Conservation (phyloP, 2,329 filamentous ascomycete species). For the Fusarium scirpi region DNA sequence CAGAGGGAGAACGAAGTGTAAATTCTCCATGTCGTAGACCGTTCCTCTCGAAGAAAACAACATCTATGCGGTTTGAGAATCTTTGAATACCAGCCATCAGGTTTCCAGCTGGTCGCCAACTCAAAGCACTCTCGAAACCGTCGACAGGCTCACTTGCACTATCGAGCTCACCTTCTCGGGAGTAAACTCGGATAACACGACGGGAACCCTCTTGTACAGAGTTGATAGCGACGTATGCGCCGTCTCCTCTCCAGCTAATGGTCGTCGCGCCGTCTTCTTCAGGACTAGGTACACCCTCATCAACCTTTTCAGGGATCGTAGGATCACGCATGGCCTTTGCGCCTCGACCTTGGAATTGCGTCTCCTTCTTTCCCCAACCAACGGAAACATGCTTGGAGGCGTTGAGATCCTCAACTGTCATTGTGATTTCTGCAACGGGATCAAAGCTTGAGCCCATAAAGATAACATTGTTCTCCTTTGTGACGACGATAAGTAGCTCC, state of each 20-base stretch:
- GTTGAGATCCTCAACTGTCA: conserved; percentile 82
- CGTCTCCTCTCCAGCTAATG: conserved; percentile 95
- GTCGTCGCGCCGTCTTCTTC: conserved; percentile 78
- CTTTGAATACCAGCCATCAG: conserved; percentile 88
- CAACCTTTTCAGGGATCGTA: conserved; percentile 92
- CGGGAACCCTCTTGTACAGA: conserved; percentile 76
- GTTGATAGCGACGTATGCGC: conserved; percentile 89
- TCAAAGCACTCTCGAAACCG: conserved; percentile 85
- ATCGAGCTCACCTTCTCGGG: conserved; percentile 88
- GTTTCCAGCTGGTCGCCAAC: conserved; percentile 93
- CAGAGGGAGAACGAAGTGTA: conserved; percentile 75
- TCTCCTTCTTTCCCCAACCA: conserved; percentile 98
- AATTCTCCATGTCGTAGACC: conserved; percentile 98
- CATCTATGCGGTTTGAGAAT: conserved; percentile 74
- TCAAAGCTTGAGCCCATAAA: conserved; percentile 96
- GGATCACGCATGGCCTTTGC: conserved; percentile 90
- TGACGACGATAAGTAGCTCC: conserved; percentile 86
- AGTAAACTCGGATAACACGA: conserved; percentile 89
- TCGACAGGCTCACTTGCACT: conserved; percentile 96
- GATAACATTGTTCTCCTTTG: conserved; percentile 80
- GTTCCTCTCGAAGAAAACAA: conserved; percentile 97
- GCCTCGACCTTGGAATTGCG: conserved; percentile 93
- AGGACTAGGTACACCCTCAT: conserved; percentile 80
- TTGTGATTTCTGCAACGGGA: conserved; percentile 78
- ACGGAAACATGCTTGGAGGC: conserved; percentile 95